These are phyloP conservation scores for Solanum neorickii DNA, from an alignment of 257 asterid genomes.

Conservation along the genomic window DNA sequence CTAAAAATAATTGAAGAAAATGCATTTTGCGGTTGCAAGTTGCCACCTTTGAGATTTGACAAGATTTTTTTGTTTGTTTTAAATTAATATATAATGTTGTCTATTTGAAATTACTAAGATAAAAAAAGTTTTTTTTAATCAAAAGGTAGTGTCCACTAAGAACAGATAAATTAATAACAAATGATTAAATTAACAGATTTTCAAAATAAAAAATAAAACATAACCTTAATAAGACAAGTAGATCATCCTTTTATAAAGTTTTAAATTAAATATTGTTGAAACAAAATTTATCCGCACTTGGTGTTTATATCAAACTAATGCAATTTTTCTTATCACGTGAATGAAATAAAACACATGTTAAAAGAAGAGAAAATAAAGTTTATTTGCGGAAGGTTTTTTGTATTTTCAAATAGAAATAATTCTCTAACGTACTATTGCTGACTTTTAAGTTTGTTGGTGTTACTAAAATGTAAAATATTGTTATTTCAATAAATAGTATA, in stretches of 20 bases:
- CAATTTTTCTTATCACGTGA: too few species aligned
- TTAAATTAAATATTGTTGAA: not conserved
- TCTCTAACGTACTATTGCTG: not conserved
- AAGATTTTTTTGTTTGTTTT: constrained; percentile 2
- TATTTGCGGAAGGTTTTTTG: too few species aligned
- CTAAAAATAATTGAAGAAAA: not conserved
- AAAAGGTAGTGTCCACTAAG: not conserved
- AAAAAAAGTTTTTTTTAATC: not conserved
- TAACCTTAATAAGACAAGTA: constrained; percentile 2
- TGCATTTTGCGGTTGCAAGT: constrained; percentile 44
- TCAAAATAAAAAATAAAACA: not conserved
- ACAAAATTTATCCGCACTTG: too few species aligned
- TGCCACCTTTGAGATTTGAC: constrained; percentile 45
- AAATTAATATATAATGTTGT: not conserved
- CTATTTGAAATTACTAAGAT: not conserved
- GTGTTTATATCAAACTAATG: too few species aligned
- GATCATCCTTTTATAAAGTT: not conserved
- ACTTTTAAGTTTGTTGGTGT: too few species aligned
- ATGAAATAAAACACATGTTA: too few species aligned
- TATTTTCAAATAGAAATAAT: not conserved
- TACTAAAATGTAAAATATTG: not conserved
- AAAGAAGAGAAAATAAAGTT: too few species aligned
- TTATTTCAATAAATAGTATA: too few species aligned
- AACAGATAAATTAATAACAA: not conserved
- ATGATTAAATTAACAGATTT: not conserved